Conservation (phyloP, 2,329 filamentous ascomycete genomes). For the Incumbomyces lentus region DNA sequence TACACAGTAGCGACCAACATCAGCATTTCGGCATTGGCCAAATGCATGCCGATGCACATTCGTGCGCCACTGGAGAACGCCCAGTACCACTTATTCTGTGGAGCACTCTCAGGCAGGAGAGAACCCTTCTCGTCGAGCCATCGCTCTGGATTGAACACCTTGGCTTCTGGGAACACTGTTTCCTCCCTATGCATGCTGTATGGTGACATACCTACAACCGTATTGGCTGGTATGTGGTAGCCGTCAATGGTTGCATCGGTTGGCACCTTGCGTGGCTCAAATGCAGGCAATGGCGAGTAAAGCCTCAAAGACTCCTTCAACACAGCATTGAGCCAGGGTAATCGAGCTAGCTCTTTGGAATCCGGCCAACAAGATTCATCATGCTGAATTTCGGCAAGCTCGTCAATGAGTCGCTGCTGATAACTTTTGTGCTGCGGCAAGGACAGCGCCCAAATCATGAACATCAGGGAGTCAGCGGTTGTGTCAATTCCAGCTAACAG, state of each 20-base stretch:
- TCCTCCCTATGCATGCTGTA: slow-evolving; percentile 31
- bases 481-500: slow-evolving; percentile 45
- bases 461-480: slow-evolving; percentile 43
- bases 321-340: slow-evolving; percentile 38
- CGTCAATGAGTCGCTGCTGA: slow-evolving; percentile 36
- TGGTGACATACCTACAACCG: slow-evolving; percentile 26
- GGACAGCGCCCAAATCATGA: slow-evolving; percentile 42
- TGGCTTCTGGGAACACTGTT: slow-evolving; percentile 36
- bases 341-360: slow-evolving; percentile 28
- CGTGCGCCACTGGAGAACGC: slow-evolving; percentile 31
- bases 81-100: slow-evolving; percentile 25
- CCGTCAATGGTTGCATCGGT: slow-evolving; percentile 27
- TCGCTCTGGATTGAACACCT: slow-evolving; percentile 33
- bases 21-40: slow-evolving; percentile 44
- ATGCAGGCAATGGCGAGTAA: slow-evolving; percentile 40
- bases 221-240: slow-evolving; percentile 23
- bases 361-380: slow-evolving; percentile 26
- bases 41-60: slow-evolving; percentile 33
- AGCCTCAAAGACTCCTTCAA: slow-evolving; percentile 41
- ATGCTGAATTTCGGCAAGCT: slow-evolving; percentile 26
- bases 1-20: slow-evolving; percentile 38
- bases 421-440: slow-evolving; percentile 31
- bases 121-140: slow-evolving; percentile 16
- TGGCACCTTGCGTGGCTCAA: slow-evolving; percentile 34
- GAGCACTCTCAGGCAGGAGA: slow-evolving; percentile 15